Evolutionary conservation across 2,329 filamentous ascomycete species (phyloP).

Genomic region (Dactylellina drechsleri): DNA sequence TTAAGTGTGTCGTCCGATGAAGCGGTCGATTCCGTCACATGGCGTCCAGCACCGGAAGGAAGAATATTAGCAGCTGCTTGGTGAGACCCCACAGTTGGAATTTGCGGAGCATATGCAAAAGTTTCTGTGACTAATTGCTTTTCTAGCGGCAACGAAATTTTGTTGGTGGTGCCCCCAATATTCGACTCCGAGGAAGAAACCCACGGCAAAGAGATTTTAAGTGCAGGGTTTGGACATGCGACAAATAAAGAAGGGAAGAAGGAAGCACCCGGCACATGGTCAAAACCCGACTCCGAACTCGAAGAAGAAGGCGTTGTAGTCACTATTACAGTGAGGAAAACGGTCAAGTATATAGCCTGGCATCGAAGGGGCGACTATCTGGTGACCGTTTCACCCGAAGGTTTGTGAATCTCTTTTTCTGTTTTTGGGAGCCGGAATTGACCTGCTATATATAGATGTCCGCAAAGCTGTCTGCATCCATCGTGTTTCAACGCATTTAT

Average conservation of each 20-base stretch:
- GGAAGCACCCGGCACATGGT: slow-evolving; percentile 82
- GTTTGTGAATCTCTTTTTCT: slow-evolving; percentile 63
- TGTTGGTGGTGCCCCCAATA: slow-evolving; percentile 80
- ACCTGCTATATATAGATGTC: slow-evolving; percentile 43
- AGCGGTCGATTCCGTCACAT: slow-evolving; percentile 84
- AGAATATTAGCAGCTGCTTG: slow-evolving; percentile 84
- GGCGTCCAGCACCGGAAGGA: slow-evolving; percentile 84
- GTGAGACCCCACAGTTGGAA: slow-evolving; percentile 54
- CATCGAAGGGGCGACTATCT: slow-evolving; percentile 95
- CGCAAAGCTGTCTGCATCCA: slow-evolving; percentile 84
- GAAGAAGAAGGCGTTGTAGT: slow-evolving; percentile 79
- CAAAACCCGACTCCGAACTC: slow-evolving; percentile 77
- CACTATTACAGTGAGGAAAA: slow-evolving; percentile 79
- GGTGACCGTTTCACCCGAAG: slow-evolving; percentile 84
- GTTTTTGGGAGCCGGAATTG: neutral
- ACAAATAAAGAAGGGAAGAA: slow-evolving; percentile 71
- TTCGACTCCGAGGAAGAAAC: slow-evolving; percentile 78
- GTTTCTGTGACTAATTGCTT: slow-evolving; percentile 46
- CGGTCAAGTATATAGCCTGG: slow-evolving; percentile 90
- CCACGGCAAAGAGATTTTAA: slow-evolving; percentile 78
- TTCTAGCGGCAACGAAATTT: slow-evolving; percentile 77
- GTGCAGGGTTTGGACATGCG: slow-evolving; percentile 94
- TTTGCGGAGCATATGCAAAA: slow-evolving; percentile 16
- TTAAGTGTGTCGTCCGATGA: slow-evolving; percentile 77
- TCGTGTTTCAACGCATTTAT: slow-evolving; percentile 92